Percentiles rank a stretch among this genome's conserved stretches.
Evolutionary conservation across 2,329 filamentous ascomycete genomes (phyloP).

Genomic region (Xylariaceae sp.): DNA sequence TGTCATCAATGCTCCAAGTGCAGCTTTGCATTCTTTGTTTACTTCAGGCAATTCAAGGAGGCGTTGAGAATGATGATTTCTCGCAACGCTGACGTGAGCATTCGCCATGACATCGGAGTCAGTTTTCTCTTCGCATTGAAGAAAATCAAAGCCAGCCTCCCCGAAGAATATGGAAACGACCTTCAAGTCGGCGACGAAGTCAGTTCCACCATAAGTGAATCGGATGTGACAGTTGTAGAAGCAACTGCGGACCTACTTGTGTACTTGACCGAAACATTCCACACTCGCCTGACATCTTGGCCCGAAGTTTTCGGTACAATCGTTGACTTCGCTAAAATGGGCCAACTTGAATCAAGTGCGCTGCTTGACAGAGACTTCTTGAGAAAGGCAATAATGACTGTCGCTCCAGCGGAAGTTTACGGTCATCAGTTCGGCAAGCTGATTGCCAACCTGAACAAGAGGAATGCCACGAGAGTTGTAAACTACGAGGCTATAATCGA

Average conservation of each 20-base stretch:
- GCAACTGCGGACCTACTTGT: slow-evolving; percentile 46
- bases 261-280: slow-evolving; percentile 59
- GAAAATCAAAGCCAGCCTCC: slow-evolving; percentile 46
- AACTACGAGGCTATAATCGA: slow-evolving; percentile 52
- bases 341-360: slow-evolving; percentile 51
- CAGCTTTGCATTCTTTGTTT: slow-evolving; percentile 57
- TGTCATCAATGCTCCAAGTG: slow-evolving; percentile 51
- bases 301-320: slow-evolving; percentile 73
- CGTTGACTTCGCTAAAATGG: slow-evolving; percentile 60
- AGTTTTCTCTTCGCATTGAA: slow-evolving; percentile 51
- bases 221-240: slow-evolving; percentile 34
- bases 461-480: slow-evolving; percentile 46
- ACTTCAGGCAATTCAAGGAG: slow-evolving; percentile 52
- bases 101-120: slow-evolving; percentile 51
- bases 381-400: slow-evolving; percentile 52
- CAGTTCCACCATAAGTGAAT: slow-evolving; percentile 1
- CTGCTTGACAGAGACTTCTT: slow-evolving; percentile 62
- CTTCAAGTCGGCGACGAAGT: slow-evolving; percentile 27
- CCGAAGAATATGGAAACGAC: slow-evolving; percentile 42
- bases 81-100: slow-evolving; percentile 50
- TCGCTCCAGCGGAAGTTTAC: slow-evolving; percentile 54
- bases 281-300: slow-evolving; percentile 63
- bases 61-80: slow-evolving; percentile 63
- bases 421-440: slow-evolving; percentile 54
- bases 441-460: slow-evolving; percentile 48